Evolutionary conservation across 257 asterid species (phyloP).

Genomic region (Avicennia marina): DNA sequence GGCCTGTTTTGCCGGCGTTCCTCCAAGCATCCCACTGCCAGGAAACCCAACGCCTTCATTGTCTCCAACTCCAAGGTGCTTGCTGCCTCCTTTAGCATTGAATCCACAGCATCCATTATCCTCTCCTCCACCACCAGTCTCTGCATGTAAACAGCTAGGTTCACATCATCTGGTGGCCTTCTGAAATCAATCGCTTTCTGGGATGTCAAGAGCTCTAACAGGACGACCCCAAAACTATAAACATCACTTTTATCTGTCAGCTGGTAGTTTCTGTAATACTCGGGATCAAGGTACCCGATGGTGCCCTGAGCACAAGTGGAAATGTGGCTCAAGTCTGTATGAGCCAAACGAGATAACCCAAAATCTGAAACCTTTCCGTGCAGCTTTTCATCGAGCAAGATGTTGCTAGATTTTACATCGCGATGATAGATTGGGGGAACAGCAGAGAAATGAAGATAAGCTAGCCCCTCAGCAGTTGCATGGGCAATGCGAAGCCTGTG

Average conservation of each 20-base stretch:
- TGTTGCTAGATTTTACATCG: slow-evolving; percentile 89
- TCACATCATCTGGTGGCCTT: slow-evolving; percentile 50
- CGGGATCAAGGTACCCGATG: slow-evolving; percentile 90
- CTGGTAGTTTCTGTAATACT: slow-evolving; percentile 80
- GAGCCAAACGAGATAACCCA: slow-evolving; percentile 79
- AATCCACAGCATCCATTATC: slow-evolving; percentile 45
- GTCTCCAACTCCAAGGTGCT: slow-evolving; percentile 48
- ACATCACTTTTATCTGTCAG: slow-evolving; percentile 91
- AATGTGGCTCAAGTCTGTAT: slow-evolving; percentile 80
- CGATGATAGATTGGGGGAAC: slow-evolving; percentile 85
- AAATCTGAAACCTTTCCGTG: slow-evolving; percentile 82
- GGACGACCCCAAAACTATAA: slow-evolving; percentile 68
- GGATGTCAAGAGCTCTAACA: slow-evolving; percentile 48
- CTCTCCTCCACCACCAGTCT: slow-evolving; percentile 39
- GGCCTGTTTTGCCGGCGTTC: slow-evolving; percentile 59
- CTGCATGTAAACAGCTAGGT: slow-evolving; percentile 60
- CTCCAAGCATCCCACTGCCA: slow-evolving; percentile 53
- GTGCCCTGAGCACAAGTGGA: slow-evolving; percentile 98
- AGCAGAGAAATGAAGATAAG: slow-evolving; percentile 90
- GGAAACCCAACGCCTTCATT: slow-evolving; percentile 53
- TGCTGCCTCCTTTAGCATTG: slow-evolving; percentile 36
- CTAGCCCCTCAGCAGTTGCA: slow-evolving; percentile 78
- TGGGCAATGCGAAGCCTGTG: slow-evolving; percentile 53
- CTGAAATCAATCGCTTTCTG: slow-evolving; percentile 52
- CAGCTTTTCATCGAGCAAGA: slow-evolving; percentile 60